phyloP scores from a whole-genome alignment of 139 green algal species.

The Asterochloris erici region DNA sequence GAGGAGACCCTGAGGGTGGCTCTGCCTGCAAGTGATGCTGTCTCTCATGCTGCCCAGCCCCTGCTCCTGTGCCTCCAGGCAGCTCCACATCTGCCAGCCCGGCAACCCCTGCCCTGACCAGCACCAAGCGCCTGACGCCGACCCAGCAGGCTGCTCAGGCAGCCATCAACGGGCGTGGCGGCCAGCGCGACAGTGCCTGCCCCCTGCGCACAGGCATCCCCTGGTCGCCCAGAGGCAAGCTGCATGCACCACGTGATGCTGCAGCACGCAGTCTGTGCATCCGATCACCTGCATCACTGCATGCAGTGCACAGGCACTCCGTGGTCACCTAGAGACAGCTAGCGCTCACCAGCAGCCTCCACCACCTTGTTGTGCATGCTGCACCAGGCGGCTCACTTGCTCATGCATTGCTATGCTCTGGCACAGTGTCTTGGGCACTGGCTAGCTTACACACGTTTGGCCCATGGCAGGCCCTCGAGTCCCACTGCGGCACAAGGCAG shows the following conservation, averaged over 20 bases:
- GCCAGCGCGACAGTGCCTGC: conserved; percentile 35
- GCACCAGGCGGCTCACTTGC: no score
- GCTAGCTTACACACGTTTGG: not conserved
- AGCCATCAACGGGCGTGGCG: conserved; percentile 22
- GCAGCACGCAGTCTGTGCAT: not conserved
- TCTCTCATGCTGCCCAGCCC: no score
- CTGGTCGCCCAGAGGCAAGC: conserved; percentile 37
- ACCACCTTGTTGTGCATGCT: not conserved
- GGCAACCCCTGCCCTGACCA: conserved; percentile 9
- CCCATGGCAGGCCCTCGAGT: not conserved
- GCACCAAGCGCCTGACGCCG: conserved; percentile 40
- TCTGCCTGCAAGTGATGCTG: no score
- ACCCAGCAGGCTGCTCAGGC: conserved; percentile 42
- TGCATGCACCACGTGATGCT: not conserved
- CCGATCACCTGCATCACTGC: not conserved
- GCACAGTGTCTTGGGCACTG: no score
- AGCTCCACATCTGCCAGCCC: not conserved
- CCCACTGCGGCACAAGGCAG: not conserved
- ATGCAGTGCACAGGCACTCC: not conserved
- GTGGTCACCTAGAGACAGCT: no score
- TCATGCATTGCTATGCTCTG: no score
- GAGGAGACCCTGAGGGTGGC: no score
- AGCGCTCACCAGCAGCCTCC: not conserved
- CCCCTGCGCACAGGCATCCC: conserved; percentile 58
- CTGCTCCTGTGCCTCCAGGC: no score